A percentile compares a stretch with the other conserved stretches of the same genome.
These are phyloP conservation scores for Mucor ambiguus DNA, from an alignment of 371 early-diverging fungal species.

Conservation along the genomic window DNA sequence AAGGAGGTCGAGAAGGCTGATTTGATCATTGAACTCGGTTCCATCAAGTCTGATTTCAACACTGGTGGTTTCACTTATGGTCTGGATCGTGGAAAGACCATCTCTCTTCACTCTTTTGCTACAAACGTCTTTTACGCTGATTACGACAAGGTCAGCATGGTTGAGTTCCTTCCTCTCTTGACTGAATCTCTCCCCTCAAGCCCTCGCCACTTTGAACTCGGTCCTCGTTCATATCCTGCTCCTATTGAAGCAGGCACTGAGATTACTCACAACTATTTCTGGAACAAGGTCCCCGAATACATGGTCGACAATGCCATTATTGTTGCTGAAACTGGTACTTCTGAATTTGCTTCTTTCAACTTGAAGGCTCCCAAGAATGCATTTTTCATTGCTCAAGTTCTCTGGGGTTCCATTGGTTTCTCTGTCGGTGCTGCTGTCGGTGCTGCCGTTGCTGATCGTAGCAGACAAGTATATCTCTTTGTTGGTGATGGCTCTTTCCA, in stretches of 20 bases:
- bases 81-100: conserved; percentile 33
- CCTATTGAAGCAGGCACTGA: conserved; percentile 21
- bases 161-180: conserved; percentile 34
- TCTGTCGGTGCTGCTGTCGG: conserved; percentile 39
- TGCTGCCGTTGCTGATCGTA: conserved; percentile 34
- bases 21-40: conserved; percentile 47
- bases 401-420: conserved; percentile 52
- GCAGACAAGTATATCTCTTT: conserved; percentile 42
- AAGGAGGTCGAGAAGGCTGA: conserved; percentile 44
- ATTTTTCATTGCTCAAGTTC: conserved; percentile 37
- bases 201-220: conserved; percentile 23
- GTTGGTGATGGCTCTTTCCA: conserved; percentile 59
- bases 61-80: conserved; percentile 49
- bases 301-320: conserved; percentile 37
- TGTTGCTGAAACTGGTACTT: conserved; percentile 55
- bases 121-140: conserved; percentile 39
- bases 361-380: conserved; percentile 34
- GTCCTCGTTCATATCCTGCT: conserved; percentile 21
- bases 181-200: conserved; percentile 32
- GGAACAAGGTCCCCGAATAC: conserved; percentile 39
- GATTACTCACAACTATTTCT: conserved; percentile 46
- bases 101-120: conserved; percentile 42
- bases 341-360: conserved; percentile 45
- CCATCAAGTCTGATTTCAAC: conserved; percentile 54
- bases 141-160: conserved; percentile 43